phyloP scores from a whole-genome alignment of 148 eudicot species.

The Chenopodium formosanum region DNA sequence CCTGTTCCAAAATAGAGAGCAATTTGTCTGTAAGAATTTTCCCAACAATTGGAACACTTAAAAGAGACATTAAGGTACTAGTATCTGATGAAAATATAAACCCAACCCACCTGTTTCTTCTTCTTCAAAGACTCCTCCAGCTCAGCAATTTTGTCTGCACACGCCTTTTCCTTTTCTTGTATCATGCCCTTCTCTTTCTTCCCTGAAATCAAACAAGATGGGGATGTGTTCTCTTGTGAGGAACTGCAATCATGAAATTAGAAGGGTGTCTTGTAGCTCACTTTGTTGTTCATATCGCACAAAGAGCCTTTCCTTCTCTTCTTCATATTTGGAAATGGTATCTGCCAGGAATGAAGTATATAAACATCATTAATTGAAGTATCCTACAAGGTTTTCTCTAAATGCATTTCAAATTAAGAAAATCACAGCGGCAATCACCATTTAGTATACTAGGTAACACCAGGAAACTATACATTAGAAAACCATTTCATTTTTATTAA shows the following conservation, averaged over 20 bases:
- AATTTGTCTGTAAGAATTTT: not conserved
- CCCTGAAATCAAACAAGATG: slow-evolving; percentile 37
- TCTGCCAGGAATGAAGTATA: slow-evolving; percentile 35
- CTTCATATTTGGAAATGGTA: slow-evolving; percentile 71
- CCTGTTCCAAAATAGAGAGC: slow-evolving; percentile 35
- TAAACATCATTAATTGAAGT: not conserved
- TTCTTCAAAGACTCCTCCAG: slow-evolving; percentile 69
- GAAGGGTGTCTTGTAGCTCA: slow-evolving; percentile 36
- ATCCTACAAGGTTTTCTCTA: not conserved
- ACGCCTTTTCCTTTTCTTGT: slow-evolving; percentile 57
- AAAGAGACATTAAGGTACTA: not conserved
- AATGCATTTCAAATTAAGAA: not conserved
- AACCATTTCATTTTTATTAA: not conserved
- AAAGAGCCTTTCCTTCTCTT: slow-evolving; percentile 77
- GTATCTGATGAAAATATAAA: not conserved
- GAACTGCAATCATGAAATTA: not conserved
- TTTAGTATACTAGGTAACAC: not conserved
- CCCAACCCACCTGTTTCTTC: slow-evolving; percentile 53
- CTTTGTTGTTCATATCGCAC: slow-evolving; percentile 76
- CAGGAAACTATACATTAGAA: not conserved
- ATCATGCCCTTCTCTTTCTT: slow-evolving; percentile 67
- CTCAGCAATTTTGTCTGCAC: slow-evolving; percentile 48
- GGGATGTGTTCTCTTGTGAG: not conserved
- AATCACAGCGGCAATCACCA: not conserved
- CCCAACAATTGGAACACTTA: not conserved